These are phyloP conservation scores for Fusarium ramigenum DNA, from an alignment of 2,329 filamentous ascomycete species.

Conservation along the genomic window DNA sequence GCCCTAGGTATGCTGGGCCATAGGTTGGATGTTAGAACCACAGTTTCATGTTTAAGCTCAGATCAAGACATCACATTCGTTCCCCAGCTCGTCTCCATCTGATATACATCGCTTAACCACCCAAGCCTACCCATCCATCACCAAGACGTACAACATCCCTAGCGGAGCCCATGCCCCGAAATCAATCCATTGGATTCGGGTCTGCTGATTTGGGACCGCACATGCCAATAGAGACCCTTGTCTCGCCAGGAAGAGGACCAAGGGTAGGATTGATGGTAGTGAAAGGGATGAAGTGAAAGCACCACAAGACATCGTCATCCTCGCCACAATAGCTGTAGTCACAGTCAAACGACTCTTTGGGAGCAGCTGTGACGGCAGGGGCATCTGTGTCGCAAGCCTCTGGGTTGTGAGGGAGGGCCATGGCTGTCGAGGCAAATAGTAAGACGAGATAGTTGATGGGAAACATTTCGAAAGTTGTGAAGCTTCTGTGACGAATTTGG, in stretches of 20 bases:
- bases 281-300: slow-evolving; percentile 52
- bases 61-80: slow-evolving; percentile 21
- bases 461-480: slow-evolving; percentile 8
- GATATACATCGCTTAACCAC: not conserved
- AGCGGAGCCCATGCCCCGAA: not conserved
- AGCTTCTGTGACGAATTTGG: not conserved
- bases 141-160: not conserved
- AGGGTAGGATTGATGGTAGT: slow-evolving; percentile 47
- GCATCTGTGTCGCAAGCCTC: not conserved
- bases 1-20: not conserved
- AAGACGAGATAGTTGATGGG: slow-evolving; percentile 1
- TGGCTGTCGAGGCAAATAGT: slow-evolving; percentile 5
- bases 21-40: slow-evolving; percentile 8
- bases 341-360: slow-evolving; percentile 42
- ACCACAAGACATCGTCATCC: slow-evolving; percentile 47
- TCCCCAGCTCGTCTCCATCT: not conserved
- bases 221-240: slow-evolving; percentile 44
- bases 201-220: slow-evolving; percentile 36
- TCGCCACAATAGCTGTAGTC: slow-evolving; percentile 51
- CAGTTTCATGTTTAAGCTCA: not conserved
- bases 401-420: slow-evolving; percentile 13
- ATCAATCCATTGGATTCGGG: not conserved
- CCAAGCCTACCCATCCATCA: not conserved
- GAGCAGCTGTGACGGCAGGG: slow-evolving; percentile 8
- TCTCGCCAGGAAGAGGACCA: slow-evolving; percentile 51